Percentiles rank a stretch among this genome's conserved stretches.
These are phyloP conservation scores for Mariannaea elegans DNA, from an alignment of 2,329 filamentous ascomycete species.

Conservation along the genomic window DNA sequence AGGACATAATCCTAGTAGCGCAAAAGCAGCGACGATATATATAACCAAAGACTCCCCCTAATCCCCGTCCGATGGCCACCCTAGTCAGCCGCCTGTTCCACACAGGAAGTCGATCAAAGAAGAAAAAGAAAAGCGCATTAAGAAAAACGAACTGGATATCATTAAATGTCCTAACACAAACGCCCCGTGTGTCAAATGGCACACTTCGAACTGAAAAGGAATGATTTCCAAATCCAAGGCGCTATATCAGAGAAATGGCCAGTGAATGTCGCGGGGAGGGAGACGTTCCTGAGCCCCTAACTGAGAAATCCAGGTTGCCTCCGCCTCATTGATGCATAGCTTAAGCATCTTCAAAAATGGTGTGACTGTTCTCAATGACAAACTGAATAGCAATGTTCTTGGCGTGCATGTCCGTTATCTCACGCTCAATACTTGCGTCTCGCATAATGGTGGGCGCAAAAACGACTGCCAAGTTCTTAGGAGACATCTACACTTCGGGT, in stretches of 20 bases:
- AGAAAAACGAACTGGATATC: slow-evolving; percentile 43
- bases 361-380: slow-evolving; percentile 87
- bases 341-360: slow-evolving; percentile 71
- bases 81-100: slow-evolving; percentile 7
- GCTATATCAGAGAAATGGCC: slow-evolving; percentile 34
- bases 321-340: neutral
- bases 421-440: slow-evolving; percentile 85
- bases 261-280: slow-evolving; percentile 18
- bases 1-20: slow-evolving; percentile 16
- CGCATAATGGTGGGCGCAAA: slow-evolving; percentile 99
- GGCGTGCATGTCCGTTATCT: slow-evolving; percentile 94
- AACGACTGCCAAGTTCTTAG: slow-evolving; percentile 94
- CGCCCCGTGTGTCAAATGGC: slow-evolving; percentile 33
- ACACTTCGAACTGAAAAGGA: slow-evolving; percentile 32
- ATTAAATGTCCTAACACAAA: slow-evolving; percentile 45
- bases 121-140: slow-evolving; percentile 21
- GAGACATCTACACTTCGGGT: slow-evolving; percentile 76
- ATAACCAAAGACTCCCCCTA: slow-evolving; percentile 37
- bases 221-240: slow-evolving; percentile 31
- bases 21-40: slow-evolving; percentile 24
- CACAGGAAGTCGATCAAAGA: slow-evolving; percentile 6
- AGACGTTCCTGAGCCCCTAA: slow-evolving; percentile 4
- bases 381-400: slow-evolving; percentile 95
- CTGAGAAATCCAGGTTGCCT: slow-evolving; percentile 10
- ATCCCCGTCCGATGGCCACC: slow-evolving; percentile 8